phyloP scores from a whole-genome alignment of 129 eudicot genomes.

The Heracleum sosnowskyi region DNA sequence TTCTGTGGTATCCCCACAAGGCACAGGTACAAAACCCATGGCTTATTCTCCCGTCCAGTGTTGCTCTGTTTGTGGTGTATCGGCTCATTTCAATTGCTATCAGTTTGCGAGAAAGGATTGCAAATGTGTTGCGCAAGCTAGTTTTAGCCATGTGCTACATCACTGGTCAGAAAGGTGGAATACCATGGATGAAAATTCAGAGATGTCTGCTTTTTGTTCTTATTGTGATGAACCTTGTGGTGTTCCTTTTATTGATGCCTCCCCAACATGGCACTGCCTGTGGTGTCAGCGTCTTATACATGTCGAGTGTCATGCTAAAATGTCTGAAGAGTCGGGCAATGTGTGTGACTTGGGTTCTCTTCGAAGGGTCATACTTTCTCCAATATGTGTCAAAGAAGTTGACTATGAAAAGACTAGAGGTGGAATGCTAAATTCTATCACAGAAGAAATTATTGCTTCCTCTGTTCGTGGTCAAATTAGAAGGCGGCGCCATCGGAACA shows the following conservation, averaged over 20 bases:
- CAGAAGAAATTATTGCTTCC: conserved; percentile 50
- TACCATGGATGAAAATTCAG: conserved; percentile 64
- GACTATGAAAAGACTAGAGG: conserved; percentile 33
- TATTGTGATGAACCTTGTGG: conserved; percentile 92
- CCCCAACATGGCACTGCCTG: conserved; percentile 87
- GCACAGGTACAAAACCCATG: conserved; percentile 37
- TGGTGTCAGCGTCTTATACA: conserved; percentile 90
- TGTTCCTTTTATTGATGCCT: conserved; percentile 73
- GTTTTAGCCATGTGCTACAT: conserved; percentile 58
- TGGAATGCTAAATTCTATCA: conserved; percentile 46
- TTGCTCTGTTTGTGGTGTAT: conserved; percentile 83
- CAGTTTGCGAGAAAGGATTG: conserved; percentile 66
- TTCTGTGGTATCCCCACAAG: conserved; percentile 52
- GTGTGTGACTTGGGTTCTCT: conserved; percentile 75
- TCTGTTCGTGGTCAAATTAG: conserved; percentile 59
- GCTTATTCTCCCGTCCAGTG: conserved; percentile 52
- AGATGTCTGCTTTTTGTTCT: conserved; percentile 59
- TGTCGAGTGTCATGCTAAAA: conserved; percentile 68
- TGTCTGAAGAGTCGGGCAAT: conserved; percentile 67
- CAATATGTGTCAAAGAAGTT: conserved; percentile 59
- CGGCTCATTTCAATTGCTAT: conserved; percentile 69
- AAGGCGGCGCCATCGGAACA: conserved; percentile 39
- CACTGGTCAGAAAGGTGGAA: conserved; percentile 93
- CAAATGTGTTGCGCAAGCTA: conserved; percentile 79
- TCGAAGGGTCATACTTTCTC: conserved; percentile 68